phyloP scores from a whole-genome alignment of 1,284 basidiomycete genomes.

The Albatrellus sp. region DNA sequence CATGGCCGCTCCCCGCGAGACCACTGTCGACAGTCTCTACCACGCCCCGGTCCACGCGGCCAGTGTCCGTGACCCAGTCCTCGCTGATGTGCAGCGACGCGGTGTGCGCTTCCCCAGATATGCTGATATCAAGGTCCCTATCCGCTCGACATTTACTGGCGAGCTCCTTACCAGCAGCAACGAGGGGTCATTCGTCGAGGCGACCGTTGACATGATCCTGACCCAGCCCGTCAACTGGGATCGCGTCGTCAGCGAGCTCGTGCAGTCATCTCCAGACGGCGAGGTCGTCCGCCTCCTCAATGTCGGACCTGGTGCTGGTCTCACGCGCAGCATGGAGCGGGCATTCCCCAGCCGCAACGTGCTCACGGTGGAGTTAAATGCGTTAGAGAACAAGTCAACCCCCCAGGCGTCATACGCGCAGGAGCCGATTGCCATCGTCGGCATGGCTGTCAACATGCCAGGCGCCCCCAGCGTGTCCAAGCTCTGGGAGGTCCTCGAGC shows the following conservation, averaged over 20 bases:
- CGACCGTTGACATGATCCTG: conserved; percentile 46
- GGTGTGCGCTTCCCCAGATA: conserved; percentile 38
- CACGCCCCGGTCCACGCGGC: conserved; percentile 29
- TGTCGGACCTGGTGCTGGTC: conserved; percentile 39
- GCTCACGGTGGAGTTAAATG: conserved; percentile 17
- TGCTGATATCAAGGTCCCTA: conserved; percentile 27
- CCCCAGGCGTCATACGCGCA: conserved; percentile 17
- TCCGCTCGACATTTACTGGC: conserved; percentile 39
- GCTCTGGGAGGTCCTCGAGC: conserved; percentile 47
- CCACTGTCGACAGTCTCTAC: conserved; percentile 38
- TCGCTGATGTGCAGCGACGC: conserved; percentile 30
- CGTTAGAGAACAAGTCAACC: conserved; percentile 1
- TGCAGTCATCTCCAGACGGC: conserved; percentile 13
- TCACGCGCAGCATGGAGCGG: conserved; percentile 28
- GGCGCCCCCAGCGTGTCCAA: conserved; percentile 33
- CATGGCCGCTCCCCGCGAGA: conserved; percentile 24
- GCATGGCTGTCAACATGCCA: conserved; percentile 57
- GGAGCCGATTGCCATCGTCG: conserved; percentile 55
- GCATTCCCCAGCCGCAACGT: conserved; percentile 17
- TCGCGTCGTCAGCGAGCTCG: conserved; percentile 22
- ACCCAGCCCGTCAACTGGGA: conserved; percentile 45
- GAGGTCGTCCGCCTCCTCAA: conserved; percentile 30
- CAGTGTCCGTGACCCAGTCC: conserved; percentile 24
- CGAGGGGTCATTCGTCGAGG: conserved; percentile 27
- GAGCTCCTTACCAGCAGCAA: conserved; percentile 17